Percentiles rank a stretch among this genome's conserved stretches.
Evolutionary conservation across 805 yeast species (phyloP).

Genomic region (Sugiyamaella chiloensis): DNA sequence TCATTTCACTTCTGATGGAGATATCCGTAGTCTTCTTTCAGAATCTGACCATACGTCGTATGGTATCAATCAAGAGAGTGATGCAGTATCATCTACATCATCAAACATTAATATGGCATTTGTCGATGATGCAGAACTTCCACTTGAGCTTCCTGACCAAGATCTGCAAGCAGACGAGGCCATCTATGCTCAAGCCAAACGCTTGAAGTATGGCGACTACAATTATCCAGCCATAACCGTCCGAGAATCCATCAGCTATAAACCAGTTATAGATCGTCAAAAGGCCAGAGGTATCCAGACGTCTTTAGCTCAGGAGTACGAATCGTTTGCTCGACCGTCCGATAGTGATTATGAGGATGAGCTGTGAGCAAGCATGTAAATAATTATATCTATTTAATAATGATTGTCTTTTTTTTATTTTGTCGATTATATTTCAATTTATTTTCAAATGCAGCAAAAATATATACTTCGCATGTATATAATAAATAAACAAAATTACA

Average conservation of each 20-base stretch:
- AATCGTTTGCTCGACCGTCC: constrained; percentile 18
- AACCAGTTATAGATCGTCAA: constrained; percentile 21
- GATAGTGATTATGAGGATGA: constrained; percentile 16
- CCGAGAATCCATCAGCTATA: constrained; percentile 24
- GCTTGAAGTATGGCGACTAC: constrained; percentile 39
- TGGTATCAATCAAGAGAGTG: background rate
- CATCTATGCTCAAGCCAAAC: constrained; percentile 33
- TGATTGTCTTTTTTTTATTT: background rate
- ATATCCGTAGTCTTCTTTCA: background rate
- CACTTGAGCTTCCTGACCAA: constrained; percentile 12
- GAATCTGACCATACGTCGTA: background rate
- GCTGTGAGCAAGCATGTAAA: background rate
- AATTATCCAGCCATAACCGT: constrained; percentile 42
- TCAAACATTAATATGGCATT: constrained; percentile 3
- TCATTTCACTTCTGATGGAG: background rate
- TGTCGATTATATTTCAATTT: background rate
- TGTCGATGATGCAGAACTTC: constrained; percentile 15
- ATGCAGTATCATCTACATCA: background rate
- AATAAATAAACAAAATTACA: too few relatives aligned
- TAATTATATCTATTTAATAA: background rate
- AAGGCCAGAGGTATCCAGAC: constrained; percentile 17
- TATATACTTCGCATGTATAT: too few relatives aligned
- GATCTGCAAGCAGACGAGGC: constrained; percentile 33
- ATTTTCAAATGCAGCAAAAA: too few relatives aligned
- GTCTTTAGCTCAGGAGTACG: constrained; percentile 22